These are phyloP conservation scores for Eustoma russellianum DNA, from an alignment of 257 asterid species.

Conservation along the genomic window DNA sequence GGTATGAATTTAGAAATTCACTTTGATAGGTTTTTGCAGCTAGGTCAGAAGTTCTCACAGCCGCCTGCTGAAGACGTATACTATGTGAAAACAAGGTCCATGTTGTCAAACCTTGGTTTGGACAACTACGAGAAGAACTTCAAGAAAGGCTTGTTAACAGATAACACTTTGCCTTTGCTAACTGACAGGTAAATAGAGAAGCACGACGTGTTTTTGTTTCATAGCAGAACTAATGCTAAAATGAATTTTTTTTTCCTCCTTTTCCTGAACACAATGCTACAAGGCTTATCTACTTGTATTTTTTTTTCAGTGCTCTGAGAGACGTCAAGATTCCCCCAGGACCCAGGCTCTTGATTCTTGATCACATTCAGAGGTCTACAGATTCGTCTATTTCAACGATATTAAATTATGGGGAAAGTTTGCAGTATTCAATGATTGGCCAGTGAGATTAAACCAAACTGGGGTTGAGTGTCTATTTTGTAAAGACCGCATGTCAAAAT, in stretches of 20 bases:
- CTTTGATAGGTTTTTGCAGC: conserved; percentile 32
- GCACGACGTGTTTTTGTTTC: not conserved
- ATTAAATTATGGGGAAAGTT: no score
- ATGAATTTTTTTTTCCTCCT: no score
- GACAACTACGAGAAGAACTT: conserved; percentile 84
- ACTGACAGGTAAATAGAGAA: conserved; percentile 46
- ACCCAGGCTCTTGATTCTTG: conserved; percentile 84
- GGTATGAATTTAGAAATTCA: no score
- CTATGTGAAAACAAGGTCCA: conserved; percentile 49
- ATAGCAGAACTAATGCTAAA: not conserved
- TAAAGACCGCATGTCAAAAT: no score
- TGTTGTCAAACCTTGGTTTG: conserved; percentile 65
- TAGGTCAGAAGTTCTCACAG: conserved; percentile 72
- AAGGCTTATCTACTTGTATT: not conserved
- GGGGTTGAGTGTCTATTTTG: no score
- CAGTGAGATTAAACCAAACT: no score
- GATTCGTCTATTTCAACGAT: not conserved
- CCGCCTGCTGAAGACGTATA: conserved; percentile 66
- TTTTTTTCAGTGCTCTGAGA: conserved; percentile 69
- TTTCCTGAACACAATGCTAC: not conserved
- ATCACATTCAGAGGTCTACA: conserved; percentile 64
- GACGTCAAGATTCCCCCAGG: conserved; percentile 90
- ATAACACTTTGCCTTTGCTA: conserved; percentile 68
- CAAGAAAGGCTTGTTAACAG: conserved; percentile 72
- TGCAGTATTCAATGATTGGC: no score